Evolutionary conservation across 495 filamentous ascomycete species (phyloP).

Genomic region (Pyrenula aspistea): DNA sequence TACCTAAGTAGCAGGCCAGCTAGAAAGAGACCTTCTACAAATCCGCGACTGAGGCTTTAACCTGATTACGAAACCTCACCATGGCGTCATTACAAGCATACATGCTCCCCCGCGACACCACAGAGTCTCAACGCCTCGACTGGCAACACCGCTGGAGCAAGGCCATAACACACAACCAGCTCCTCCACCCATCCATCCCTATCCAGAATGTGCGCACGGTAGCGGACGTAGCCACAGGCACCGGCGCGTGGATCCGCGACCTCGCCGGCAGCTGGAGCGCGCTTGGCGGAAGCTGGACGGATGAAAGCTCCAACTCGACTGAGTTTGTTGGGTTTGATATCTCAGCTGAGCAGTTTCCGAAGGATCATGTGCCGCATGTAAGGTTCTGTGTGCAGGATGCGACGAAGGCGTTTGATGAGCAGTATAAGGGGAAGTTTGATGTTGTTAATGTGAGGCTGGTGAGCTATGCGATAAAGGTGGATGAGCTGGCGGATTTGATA

Average conservation of each 20-base stretch:
- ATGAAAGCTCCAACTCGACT: background rate
- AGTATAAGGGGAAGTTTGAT: too few species aligned
- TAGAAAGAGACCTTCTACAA: too few species aligned
- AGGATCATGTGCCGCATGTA: background rate
- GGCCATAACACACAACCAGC: background rate
- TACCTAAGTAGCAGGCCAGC: too few species aligned
- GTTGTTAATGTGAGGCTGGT: too few species aligned
- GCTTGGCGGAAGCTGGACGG: background rate
- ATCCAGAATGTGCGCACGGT: background rate
- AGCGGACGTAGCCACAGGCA: conserved; percentile 6
- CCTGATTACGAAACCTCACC: too few species aligned
- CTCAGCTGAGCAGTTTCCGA: conserved; percentile 4
- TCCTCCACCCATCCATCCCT: conserved; percentile 5
- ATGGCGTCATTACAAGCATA: too few species aligned
- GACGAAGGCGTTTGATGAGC: too few species aligned
- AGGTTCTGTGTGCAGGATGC: too few species aligned
- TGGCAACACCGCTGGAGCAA: conserved; percentile 2
- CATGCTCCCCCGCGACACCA: background rate
- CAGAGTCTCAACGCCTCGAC: conserved; percentile 5
- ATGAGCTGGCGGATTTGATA: too few species aligned
- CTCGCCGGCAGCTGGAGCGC: background rate
- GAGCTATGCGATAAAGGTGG: too few species aligned
- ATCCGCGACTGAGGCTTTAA: too few species aligned
- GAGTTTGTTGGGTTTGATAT: conserved; percentile 5
- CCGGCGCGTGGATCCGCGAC: conserved; percentile 5